Evolutionary conservation across 2,329 filamentous ascomycete genomes (phyloP).

Genomic region (Sarocladiaceae sp.): DNA sequence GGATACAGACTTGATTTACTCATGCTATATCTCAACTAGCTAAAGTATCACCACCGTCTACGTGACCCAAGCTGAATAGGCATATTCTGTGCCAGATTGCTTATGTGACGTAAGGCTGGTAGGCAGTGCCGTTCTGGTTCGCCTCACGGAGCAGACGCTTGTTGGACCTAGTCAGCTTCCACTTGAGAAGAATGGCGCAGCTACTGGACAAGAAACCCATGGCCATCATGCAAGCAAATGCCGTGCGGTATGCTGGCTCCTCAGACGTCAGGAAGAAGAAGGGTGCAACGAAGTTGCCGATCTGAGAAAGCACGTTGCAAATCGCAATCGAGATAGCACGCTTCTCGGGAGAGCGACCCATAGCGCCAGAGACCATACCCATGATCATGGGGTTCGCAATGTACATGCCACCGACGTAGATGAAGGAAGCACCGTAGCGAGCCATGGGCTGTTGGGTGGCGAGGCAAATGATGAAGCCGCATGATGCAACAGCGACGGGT

Average conservation of each 20-base stretch:
- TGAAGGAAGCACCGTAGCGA: slow-evolving; percentile 9
- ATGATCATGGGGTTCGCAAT: slow-evolving; percentile 14
- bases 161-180: slow-evolving; percentile 16
- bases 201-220: slow-evolving; percentile 12
- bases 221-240: slow-evolving; percentile 17
- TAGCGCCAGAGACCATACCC: slow-evolving; percentile 12
- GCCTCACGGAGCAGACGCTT: slow-evolving; percentile 15
- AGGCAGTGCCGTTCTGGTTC: slow-evolving; percentile 13
- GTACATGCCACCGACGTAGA: slow-evolving; percentile 12
- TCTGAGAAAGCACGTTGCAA: slow-evolving; percentile 10
- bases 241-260: slow-evolving; percentile 14
- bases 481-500: slow-evolving; percentile 14
- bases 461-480: slow-evolving; percentile 18
- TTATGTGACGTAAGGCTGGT: slow-evolving; percentile 16
- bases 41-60: too few species aligned
- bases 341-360: slow-evolving; percentile 16
- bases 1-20: too few species aligned
- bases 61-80: too few species aligned
- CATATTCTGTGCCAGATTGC: too few species aligned
- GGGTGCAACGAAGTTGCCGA: slow-evolving; percentile 9
- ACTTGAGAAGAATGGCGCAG: slow-evolving; percentile 15
- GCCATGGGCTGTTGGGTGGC: slow-evolving; percentile 12
- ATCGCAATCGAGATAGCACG: slow-evolving; percentile 16
- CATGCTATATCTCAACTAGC: too few species aligned
- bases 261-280: slow-evolving; percentile 16